Base-by-base conservation (phyloP, 495 filamentous ascomycete genomes). In the Xylaria intraflava region DNA sequence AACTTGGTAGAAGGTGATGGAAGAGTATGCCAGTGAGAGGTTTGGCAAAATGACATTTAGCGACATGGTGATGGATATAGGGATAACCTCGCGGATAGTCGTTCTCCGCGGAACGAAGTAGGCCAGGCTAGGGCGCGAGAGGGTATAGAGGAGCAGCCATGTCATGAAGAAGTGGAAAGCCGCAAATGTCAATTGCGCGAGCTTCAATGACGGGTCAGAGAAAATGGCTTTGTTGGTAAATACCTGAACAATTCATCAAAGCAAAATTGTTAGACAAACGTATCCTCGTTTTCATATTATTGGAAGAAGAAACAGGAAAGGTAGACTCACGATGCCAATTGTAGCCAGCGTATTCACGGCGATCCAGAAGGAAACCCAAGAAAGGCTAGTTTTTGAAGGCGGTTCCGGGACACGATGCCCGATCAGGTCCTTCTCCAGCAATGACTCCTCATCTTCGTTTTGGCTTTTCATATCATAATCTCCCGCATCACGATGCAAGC, bases 221-320 rank as follows among this genome's bases (percentile, higher is more conserved):
- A 89, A 87, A 60, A 89, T 86, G 40, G 75, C 78, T 68, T 89
- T 88, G 69, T 88, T 89, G 35, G 81, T 86, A 65, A 88, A 88
- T 46, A 89, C 83, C 85, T 88, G 55, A 11, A 11, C 12, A 17
- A 16, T n/a, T n/a, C n/a, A n/a, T n/a, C 10, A 35, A 22, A 22
- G 31, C 30, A 36, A 17, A 16, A 47, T 46, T 12, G 51, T 63
- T 38, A 64, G 61, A 46, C 43, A 35, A 30, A n/a, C 31, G 19
- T 19, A 33, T 7, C 43, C 51, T 26, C 30, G 27, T 12, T 46
- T 57, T 49, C 33, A 30, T 19, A 36, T 27, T 27, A 31, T 8
- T 20, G 24, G 54, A 40, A 33, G 5, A 31, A n/a, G 14, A 43
- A 7, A 45, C 51, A 24, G n/a, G 29, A 30, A 2, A 17, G 35